Evolutionary conservation across 768 basidiomycete species (phyloP), one percentile per base, ranked within the genome.

Genomic region (Rhodotorula diobovata): DNA sequence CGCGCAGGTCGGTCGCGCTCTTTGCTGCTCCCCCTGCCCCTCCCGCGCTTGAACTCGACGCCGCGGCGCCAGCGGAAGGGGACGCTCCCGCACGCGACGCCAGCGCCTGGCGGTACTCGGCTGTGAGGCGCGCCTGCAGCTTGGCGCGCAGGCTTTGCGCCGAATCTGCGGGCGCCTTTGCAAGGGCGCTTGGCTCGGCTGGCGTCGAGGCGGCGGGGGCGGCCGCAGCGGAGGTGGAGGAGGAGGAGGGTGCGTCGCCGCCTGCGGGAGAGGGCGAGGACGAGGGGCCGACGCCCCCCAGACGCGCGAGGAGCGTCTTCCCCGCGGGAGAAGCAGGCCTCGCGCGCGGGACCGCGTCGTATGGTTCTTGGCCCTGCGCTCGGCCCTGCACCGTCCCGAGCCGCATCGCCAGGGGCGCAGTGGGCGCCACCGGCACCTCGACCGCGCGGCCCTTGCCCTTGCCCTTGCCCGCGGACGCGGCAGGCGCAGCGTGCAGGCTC

Each of bases 61-160:
- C 6, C 41, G 41, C 6, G 12, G 41, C 46, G 28, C 21, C 21
- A 2, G 35, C 14, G 5, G 23, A 25, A 16, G 21, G 15, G n/a
- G 53, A 25, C n/a, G 58, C 23, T 7, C 54, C 3, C 48, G 14
- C 41, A 11, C 28, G 59, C 21, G 41, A 39, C 1, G 65, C 57
- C 9, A 74, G 45, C 5, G 73, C 67, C 41, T 68, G 37, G 21
- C 73, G 69, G 48, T 74, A 74, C 46, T 74, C 73, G 50, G 73
- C 73, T 35, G 37, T 68, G 1, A 74, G 41, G 32, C 73, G 54
- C 3, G 63, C 66, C 14, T 71, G 59, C 4, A 74, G 53, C 30
- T 66, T 71, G 11, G 64, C 34, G 56, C 69, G 66, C 10, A 67
- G 65, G 21, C 56, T 20, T 3, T 48, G 25, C 21, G 5, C 50